Conservation (phyloP, 306 rosid species). For the Lathyrus tuberosus region DNA sequence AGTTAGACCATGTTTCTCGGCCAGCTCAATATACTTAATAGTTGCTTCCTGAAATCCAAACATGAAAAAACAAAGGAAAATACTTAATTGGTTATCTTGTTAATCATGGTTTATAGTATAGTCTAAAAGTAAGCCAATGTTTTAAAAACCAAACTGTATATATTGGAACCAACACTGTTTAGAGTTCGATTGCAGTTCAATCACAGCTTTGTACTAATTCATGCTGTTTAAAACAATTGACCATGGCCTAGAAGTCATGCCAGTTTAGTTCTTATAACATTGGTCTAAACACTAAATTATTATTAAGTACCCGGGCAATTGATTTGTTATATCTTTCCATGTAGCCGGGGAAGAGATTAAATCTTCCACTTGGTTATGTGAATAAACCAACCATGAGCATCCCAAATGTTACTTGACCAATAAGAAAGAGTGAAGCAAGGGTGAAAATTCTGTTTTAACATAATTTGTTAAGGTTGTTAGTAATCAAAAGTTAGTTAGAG, state of each 20-base stretch:
- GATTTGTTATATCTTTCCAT: slow-evolving; percentile 91
- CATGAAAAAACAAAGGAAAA: too few relatives aligned
- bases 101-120: slow-evolving; percentile 16
- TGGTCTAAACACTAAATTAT: not conserved
- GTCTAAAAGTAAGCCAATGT: not conserved
- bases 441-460: too few relatives aligned
- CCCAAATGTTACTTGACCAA: too few relatives aligned
- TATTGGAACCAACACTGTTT: not conserved
- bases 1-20: slow-evolving; percentile 71
- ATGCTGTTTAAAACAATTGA: not conserved
- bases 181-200: not conserved
- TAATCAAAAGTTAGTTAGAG: too few relatives aligned
- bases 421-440: too few relatives aligned
- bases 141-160: not conserved
- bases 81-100: slow-evolving; percentile 17
- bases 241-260: not conserved
- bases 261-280: not conserved
- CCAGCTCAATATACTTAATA: slow-evolving; percentile 60
- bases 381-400: too few relatives aligned
- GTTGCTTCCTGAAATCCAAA: slow-evolving; percentile 74
- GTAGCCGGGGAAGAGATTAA: too few relatives aligned
- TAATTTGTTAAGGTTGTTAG: too few relatives aligned
- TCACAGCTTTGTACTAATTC: not conserved
- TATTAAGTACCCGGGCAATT: slow-evolving; percentile 58
- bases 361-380: too few relatives aligned